Percentiles rank a stretch among this genome's conserved stretches.
Evolutionary conservation across 805 yeast genomes (phyloP).

Genomic region (Tetrapisispora namnaoensis): DNA sequence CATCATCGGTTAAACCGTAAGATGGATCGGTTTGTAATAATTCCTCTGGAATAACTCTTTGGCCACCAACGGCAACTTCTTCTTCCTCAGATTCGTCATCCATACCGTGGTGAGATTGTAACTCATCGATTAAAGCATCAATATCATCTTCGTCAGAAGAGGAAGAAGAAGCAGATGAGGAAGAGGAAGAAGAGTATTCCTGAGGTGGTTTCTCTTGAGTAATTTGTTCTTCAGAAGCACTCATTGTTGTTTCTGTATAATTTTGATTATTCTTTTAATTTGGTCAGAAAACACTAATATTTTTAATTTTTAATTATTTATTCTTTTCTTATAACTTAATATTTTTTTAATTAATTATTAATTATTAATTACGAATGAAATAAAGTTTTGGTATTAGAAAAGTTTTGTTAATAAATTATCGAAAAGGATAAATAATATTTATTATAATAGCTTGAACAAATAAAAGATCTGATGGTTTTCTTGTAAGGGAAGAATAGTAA

Average conservation of each 20-base stretch:
- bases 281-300: background rate
- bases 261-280: background rate
- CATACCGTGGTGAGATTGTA: constrained; percentile 52
- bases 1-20: constrained; percentile 66
- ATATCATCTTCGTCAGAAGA: constrained; percentile 49
- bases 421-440: background rate
- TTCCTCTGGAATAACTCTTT: constrained; percentile 79
- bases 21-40: constrained; percentile 72
- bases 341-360: constrained; percentile 3
- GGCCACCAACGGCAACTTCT: constrained; percentile 41
- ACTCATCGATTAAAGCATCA: constrained; percentile 64
- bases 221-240: constrained; percentile 4
- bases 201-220: constrained; percentile 8
- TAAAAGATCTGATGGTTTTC: constrained; percentile 2
- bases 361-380: background rate
- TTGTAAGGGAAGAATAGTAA: background rate
- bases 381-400: constrained; percentile 1
- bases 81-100: constrained; percentile 39
- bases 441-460: constrained; percentile 2
- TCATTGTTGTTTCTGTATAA: constrained; percentile 2
- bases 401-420: background rate
- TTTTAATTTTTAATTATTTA: background rate
- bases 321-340: background rate
- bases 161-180: constrained; percentile 4
- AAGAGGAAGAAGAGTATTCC: constrained; percentile 4